phyloP scores from a whole-genome alignment of 371 early-diverging fungal genomes.

The Blastocladiella emersonii region DNA sequence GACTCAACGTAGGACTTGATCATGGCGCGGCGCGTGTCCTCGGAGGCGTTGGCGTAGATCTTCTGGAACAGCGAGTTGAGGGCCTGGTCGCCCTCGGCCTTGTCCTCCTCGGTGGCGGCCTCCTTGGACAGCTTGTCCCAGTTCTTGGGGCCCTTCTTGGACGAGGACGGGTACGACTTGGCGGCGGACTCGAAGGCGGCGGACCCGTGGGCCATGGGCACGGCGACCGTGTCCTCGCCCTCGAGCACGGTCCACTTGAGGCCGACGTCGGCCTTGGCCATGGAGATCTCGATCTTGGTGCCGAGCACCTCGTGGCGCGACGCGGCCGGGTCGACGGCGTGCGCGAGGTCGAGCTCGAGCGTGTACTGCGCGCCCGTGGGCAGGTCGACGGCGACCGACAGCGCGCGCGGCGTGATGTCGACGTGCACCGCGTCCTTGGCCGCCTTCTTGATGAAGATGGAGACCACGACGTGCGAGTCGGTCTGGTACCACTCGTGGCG shows the following conservation, averaged over 20 bases:
- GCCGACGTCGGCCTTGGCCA: slow-evolving; percentile 61
- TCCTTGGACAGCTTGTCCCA: slow-evolving; percentile 69
- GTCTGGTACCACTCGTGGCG: slow-evolving; percentile 96
- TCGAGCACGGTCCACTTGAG: slow-evolving; percentile 67
- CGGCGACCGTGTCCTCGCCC: slow-evolving; percentile 34
- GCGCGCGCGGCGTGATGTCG: slow-evolving; percentile 40
- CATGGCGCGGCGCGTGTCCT: slow-evolving; percentile 92
- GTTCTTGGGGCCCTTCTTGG: slow-evolving; percentile 32
- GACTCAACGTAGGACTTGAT: slow-evolving; percentile 93
- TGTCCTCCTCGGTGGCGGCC: slow-evolving; percentile 51
- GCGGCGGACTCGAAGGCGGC: slow-evolving; percentile 5
- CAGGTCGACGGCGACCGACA: slow-evolving; percentile 65
- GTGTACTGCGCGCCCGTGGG: slow-evolving; percentile 60
- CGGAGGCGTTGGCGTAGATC: slow-evolving; percentile 79
- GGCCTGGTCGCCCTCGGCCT: slow-evolving; percentile 73
- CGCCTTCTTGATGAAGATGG: slow-evolving; percentile 78
- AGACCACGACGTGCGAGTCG: slow-evolving; percentile 68
- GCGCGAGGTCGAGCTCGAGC: slow-evolving; percentile 63
- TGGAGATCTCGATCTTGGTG: slow-evolving; percentile 86
- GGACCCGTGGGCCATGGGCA: background rate
- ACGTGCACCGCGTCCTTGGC: slow-evolving; percentile 49
- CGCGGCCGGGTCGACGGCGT: slow-evolving; percentile 54
- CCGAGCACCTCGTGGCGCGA: slow-evolving; percentile 52
- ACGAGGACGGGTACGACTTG: slow-evolving; percentile 26
- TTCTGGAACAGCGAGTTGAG: slow-evolving; percentile 79